phyloP scores from a whole-genome alignment of 176 grass and related monocot genomes.

The Oryza glaberrima region DNA sequence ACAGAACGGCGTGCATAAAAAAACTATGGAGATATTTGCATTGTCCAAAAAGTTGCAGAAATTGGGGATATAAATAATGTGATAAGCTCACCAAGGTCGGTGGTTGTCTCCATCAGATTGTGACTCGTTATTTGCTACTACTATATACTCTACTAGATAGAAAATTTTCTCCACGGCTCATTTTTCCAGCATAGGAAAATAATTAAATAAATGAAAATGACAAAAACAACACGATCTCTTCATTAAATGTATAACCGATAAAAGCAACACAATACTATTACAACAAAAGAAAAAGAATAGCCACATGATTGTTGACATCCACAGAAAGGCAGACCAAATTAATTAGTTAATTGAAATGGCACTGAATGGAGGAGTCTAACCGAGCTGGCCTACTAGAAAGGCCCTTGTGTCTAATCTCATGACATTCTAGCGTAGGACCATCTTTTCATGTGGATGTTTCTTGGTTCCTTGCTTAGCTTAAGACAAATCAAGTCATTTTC shows the following conservation, averaged over 20 bases:
- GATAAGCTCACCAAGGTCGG: neutral
- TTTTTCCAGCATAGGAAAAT: neutral
- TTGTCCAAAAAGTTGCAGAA: neutral
- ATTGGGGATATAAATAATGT: neutral
- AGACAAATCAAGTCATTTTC: slow-evolving; percentile 43
- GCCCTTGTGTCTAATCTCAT: slow-evolving; percentile 18
- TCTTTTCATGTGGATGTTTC: slow-evolving; percentile 37
- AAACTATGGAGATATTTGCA: neutral
- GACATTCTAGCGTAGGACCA: neutral
- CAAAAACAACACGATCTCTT: slow-evolving; percentile 10
- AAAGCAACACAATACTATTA: neutral
- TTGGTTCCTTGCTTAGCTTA: neutral
- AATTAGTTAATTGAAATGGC: neutral
- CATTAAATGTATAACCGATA: neutral
- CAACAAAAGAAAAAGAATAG: neutral
- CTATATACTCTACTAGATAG: neutral
- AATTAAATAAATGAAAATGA: neutral
- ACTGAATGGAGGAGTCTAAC: slow-evolving; percentile 9
- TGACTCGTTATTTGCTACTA: neutral
- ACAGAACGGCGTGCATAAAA: neutral
- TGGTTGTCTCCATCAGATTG: slow-evolving; percentile 13
- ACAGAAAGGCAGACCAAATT: neutral
- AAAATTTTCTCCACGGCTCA: neutral
- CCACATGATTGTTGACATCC: slow-evolving; percentile 8
- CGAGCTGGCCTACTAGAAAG: slow-evolving; percentile 33